Evolutionary conservation across 441 rosid genomes (phyloP).

Genomic region (Populus tomentosa): DNA sequence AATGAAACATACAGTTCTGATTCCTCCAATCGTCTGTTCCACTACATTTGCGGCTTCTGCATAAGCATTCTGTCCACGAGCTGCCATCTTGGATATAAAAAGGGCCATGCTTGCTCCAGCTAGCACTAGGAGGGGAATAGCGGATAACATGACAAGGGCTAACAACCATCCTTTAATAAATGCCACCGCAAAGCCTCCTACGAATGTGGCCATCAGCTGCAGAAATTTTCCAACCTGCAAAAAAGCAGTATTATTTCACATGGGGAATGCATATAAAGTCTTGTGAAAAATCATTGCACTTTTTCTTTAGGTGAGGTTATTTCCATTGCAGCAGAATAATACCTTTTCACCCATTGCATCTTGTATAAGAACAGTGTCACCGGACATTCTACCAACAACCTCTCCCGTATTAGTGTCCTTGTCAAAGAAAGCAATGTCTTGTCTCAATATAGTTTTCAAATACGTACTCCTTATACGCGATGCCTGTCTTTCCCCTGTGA

Average conservation of each 20-base stretch:
- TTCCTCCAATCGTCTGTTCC: constrained; percentile 75
- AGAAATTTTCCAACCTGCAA: constrained; percentile 69
- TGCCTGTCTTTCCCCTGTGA: constrained; percentile 74
- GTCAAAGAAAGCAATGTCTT: no score
- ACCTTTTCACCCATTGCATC: constrained; percentile 16
- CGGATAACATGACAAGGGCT: constrained; percentile 56
- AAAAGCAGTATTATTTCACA: not conserved
- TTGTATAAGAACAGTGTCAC: no score
- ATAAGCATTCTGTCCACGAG: constrained; percentile 63
- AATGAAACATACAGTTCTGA: constrained; percentile 50
- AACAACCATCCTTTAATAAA: constrained; percentile 74
- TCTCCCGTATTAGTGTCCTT: no score
- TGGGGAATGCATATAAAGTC: constrained; percentile 1
- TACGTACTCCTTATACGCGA: constrained; percentile 29
- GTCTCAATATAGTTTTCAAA: no score
- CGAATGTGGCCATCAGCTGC: constrained; percentile 58
- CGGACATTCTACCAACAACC: no score
- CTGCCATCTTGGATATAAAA: constrained; percentile 42
- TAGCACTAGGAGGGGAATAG: constrained; percentile 61
- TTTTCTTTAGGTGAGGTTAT: not conserved
- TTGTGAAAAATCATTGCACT: not conserved
- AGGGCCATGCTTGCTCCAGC: constrained; percentile 52
- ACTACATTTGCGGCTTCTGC: constrained; percentile 54
- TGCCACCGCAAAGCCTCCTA: constrained; percentile 66
- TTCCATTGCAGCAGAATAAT: constrained; percentile 21